Conservation (phyloP, 371 early-diverging fungal species). For the Mucor sp. region DNA sequence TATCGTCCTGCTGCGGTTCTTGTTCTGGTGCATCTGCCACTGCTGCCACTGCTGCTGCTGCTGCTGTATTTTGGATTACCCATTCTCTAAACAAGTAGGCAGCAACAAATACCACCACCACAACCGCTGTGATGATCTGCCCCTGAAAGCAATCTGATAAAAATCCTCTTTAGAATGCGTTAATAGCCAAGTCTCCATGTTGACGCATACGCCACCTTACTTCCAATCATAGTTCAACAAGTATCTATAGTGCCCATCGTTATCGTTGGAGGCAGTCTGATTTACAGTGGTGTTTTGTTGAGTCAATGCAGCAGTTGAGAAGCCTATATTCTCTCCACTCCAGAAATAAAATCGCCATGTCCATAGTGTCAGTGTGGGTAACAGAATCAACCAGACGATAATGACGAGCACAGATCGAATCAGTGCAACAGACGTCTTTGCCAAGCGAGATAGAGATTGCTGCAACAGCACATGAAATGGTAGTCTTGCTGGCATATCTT, state of each 20-base stretch:
- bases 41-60: background rate
- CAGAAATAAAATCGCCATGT: constrained; percentile 81
- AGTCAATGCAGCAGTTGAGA: background rate
- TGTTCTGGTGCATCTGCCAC: background rate
- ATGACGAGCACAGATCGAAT: constrained; percentile 56
- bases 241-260: background rate
- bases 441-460: constrained; percentile 49
- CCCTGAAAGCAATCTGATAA: constrained; percentile 84
- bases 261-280: background rate
- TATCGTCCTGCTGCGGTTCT: background rate
- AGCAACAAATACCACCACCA: constrained; percentile 73
- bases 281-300: background rate
- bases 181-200: background rate
- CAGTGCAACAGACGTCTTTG: constrained; percentile 18
- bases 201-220: background rate
- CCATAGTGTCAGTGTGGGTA: constrained; percentile 82
- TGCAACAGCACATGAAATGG: constrained; percentile 55
- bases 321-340: constrained; percentile 56
- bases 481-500: constrained; percentile 68
- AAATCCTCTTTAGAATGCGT: constrained; percentile 45
- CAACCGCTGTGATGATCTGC: constrained; percentile 71
- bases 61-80: constrained; percentile 71
- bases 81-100: constrained; percentile 83
- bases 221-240: constrained; percentile 1
- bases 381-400: constrained; percentile 74